Evolutionary conservation across 1,284 basidiomycete species (phyloP).

Genomic region (Trametes hirsuta): DNA sequence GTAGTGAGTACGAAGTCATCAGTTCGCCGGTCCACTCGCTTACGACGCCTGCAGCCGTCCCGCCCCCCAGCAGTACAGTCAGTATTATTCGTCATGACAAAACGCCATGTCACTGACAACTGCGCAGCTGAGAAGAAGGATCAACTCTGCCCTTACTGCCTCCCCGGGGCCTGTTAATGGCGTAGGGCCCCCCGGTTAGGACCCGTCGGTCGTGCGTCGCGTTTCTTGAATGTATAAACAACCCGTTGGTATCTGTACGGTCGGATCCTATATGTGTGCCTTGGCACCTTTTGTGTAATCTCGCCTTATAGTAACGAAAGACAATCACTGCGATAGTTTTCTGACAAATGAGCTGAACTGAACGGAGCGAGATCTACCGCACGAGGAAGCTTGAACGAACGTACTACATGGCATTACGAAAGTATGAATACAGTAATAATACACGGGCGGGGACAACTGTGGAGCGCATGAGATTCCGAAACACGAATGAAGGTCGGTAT

Average conservation of each 20-base stretch:
- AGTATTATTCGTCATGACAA: slow-evolving; percentile 14
- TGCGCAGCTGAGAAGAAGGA: slow-evolving; percentile 50
- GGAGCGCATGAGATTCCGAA: background rate
- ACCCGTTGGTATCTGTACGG: background rate
- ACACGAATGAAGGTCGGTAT: background rate
- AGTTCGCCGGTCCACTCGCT: background rate
- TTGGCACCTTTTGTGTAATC: background rate
- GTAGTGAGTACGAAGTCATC: slow-evolving; percentile 51
- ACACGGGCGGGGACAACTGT: slow-evolving; percentile 5
- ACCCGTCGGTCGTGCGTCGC: background rate
- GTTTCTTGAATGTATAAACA: slow-evolving; percentile 6
- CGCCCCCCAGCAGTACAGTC: slow-evolving; percentile 70
- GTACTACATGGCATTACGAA: slow-evolving; percentile 4
- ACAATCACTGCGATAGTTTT: background rate
- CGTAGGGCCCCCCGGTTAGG: background rate
- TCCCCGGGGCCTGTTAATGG: slow-evolving; percentile 13
- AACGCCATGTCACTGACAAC: slow-evolving; percentile 4
- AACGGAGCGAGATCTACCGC: background rate
- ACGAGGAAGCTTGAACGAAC: background rate
- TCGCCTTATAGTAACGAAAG: background rate
- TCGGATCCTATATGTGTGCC: background rate
- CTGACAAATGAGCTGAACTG: background rate
- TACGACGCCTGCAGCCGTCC: slow-evolving; percentile 49
- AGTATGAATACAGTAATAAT: slow-evolving; percentile 14
- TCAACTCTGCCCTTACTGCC: slow-evolving; percentile 44